Conservation (phyloP, 768 basidiomycete genomes). For the Termitomyces sp. region DNA sequence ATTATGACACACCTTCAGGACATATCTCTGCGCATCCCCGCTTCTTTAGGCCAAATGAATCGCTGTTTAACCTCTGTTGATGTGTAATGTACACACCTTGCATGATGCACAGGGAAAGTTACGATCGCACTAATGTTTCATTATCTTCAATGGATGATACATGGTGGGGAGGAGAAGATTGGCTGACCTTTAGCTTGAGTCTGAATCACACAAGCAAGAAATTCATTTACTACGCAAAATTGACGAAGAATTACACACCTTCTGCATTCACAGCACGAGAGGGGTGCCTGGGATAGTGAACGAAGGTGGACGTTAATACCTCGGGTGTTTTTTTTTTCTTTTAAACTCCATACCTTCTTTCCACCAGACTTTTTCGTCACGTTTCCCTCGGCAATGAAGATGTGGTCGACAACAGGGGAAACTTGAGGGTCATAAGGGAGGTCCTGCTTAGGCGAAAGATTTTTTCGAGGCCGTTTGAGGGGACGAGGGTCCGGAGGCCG, state of each 20-base stretch:
- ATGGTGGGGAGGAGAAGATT: conserved; percentile 7
- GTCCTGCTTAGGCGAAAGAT: conserved; percentile 19
- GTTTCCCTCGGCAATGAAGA: conserved; percentile 45
- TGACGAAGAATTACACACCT: conserved; percentile 30
- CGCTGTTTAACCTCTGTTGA: not conserved
- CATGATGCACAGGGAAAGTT: conserved; percentile 44
- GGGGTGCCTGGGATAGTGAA: conserved; percentile 31
- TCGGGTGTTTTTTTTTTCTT: not conserved
- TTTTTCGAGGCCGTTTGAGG: conserved; percentile 43
- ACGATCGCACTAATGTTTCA: conserved; percentile 37
- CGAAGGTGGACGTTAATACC: not conserved
- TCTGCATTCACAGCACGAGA: conserved; percentile 61
- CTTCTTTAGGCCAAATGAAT: conserved; percentile 30
- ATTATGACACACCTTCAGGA: conserved; percentile 43
- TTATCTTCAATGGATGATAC: conserved; percentile 1
- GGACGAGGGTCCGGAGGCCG: conserved; percentile 23
- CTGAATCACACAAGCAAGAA: conserved; percentile 14
- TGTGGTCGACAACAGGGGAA: conserved; percentile 34
- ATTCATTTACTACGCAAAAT: not conserved
- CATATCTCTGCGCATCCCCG: conserved; percentile 64
- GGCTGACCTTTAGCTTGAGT: conserved; percentile 53
- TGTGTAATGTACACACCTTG: conserved; percentile 22
- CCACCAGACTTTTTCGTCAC: conserved; percentile 37
- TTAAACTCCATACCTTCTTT: conserved; percentile 35
- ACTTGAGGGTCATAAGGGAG: conserved; percentile 18